Evolutionary conservation across 2,329 filamentous ascomycete genomes (phyloP).

Genomic region (Neodidymelliopsis sp.): DNA sequence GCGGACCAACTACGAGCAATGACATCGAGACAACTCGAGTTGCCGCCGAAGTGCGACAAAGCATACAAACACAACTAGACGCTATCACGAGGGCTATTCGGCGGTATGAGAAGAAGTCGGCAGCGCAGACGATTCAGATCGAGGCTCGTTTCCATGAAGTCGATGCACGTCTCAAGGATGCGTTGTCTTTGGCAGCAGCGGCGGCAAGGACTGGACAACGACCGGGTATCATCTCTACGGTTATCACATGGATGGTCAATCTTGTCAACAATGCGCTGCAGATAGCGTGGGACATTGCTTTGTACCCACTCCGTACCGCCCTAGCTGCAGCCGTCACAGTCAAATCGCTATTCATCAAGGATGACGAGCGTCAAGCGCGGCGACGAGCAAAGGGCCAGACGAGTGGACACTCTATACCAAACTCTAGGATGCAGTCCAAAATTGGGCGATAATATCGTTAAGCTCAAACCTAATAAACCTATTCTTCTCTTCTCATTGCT

Average conservation of each 20-base stretch:
- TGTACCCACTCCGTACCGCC: conserved; percentile 41
- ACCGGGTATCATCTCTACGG: conserved; percentile 40
- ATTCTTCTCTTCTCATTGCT: not conserved
- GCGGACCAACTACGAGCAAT: conserved; percentile 49
- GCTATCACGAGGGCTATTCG: conserved; percentile 87
- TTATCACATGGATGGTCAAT: conserved; percentile 38
- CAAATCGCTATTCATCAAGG: conserved; percentile 32
- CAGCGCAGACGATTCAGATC: conserved; percentile 75
- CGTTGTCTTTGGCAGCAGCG: conserved; percentile 80
- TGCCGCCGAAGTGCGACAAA: conserved; percentile 65
- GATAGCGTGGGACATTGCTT: conserved; percentile 35
- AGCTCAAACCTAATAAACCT: conserved; percentile 19
- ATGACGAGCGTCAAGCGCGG: conserved; percentile 32
- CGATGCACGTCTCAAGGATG: conserved; percentile 76
- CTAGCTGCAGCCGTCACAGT: conserved; percentile 20
- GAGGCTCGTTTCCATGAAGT: conserved; percentile 77
- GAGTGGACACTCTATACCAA: conserved; percentile 34
- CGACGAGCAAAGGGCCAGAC: conserved; percentile 33
- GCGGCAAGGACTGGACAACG: conserved; percentile 54
- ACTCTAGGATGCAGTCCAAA: conserved; percentile 42
- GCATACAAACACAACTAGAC: conserved; percentile 82
- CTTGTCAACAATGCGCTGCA: conserved; percentile 32
- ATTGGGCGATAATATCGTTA: conserved; percentile 26
- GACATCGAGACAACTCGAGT: conserved; percentile 52
- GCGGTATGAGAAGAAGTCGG: conserved; percentile 88